These are phyloP conservation scores for Boletus subparvulus DNA, from an alignment of 768 basidiomycete genomes.

Conservation along the genomic window DNA sequence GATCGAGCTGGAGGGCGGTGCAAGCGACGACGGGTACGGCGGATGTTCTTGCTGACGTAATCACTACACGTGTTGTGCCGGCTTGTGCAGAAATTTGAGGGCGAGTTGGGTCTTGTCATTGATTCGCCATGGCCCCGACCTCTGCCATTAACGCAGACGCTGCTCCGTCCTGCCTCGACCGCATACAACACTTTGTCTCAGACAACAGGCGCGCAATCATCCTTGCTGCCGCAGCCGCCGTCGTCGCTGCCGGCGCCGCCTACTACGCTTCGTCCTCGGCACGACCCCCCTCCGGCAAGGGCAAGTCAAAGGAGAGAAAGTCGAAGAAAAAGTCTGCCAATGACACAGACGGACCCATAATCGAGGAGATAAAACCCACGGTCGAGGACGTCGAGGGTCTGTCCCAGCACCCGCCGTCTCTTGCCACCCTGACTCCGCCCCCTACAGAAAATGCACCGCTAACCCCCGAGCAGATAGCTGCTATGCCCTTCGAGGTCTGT, in stretches of 20 bases:
- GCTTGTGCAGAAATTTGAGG: slow-evolving; percentile 7
- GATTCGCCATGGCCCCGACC: slow-evolving; percentile 23
- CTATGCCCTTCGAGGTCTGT: slow-evolving; percentile 57
- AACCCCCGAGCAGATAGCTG: slow-evolving; percentile 54
- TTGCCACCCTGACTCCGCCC: slow-evolving; percentile 1
- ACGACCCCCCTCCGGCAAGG: slow-evolving; percentile 38
- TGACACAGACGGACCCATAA: slow-evolving; percentile 67
- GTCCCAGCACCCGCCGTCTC: slow-evolving; percentile 7
- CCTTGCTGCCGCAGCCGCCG: slow-evolving; percentile 69
- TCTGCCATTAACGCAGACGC: neutral
- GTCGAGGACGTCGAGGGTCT: slow-evolving; percentile 36
- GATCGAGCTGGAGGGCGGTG: slow-evolving; percentile 32
- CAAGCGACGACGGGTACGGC: slow-evolving; percentile 16
- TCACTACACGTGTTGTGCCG: slow-evolving; percentile 14
- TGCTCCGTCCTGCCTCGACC: slow-evolving; percentile 48
- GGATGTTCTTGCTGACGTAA: slow-evolving; percentile 39
- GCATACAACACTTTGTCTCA: slow-evolving; percentile 64
- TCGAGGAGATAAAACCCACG: slow-evolving; percentile 69
- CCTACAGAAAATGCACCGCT: slow-evolving; percentile 42
- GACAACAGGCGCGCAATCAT: slow-evolving; percentile 79
- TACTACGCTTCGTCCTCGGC: slow-evolving; percentile 59
- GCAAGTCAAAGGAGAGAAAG: slow-evolving; percentile 47
- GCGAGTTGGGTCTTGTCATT: neutral
- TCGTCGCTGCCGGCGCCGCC: slow-evolving; percentile 68
- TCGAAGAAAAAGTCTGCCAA: slow-evolving; percentile 56